A percentile compares a stretch with the other conserved stretches of the same genome.
Evolutionary conservation across 2,329 filamentous ascomycete genomes (phyloP).

Genomic region (Penicillium sp.): DNA sequence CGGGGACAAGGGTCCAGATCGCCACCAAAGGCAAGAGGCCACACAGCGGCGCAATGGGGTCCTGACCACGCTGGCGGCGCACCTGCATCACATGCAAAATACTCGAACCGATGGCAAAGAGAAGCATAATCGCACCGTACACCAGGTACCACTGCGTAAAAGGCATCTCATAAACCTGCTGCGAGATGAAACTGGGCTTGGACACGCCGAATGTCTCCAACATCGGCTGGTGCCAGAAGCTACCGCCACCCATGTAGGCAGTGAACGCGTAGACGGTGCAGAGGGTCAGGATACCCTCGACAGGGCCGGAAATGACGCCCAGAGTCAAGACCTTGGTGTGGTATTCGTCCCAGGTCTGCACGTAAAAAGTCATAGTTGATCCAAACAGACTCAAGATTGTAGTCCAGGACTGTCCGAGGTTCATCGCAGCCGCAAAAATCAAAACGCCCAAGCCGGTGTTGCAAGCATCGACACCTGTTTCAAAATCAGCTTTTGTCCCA

Average conservation of each 20-base stretch:
- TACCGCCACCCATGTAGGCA: slow-evolving; percentile 79
- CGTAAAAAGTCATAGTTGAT: slow-evolving; percentile 90
- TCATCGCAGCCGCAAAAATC: slow-evolving; percentile 88
- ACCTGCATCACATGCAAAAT: slow-evolving; percentile 81
- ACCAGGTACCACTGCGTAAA: slow-evolving; percentile 94
- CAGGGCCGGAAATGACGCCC: slow-evolving; percentile 87
- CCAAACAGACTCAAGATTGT: slow-evolving; percentile 82
- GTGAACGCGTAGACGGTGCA: slow-evolving; percentile 80
- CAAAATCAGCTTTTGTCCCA: not conserved
- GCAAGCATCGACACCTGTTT: slow-evolving; percentile 75
- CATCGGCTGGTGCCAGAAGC: slow-evolving; percentile 89
- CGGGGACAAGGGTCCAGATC: slow-evolving; percentile 72
- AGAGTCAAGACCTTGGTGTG: slow-evolving; percentile 95
- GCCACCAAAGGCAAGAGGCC: slow-evolving; percentile 79
- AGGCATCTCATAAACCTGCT: slow-evolving; percentile 70
- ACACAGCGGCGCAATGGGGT: slow-evolving; percentile 66
- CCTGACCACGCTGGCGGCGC: slow-evolving; percentile 70
- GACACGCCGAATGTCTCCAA: slow-evolving; percentile 69
- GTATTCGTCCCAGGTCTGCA: slow-evolving; percentile 99
- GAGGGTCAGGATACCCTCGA: slow-evolving; percentile 88
- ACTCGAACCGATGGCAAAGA: slow-evolving; percentile 74
- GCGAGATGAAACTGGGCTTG: slow-evolving; percentile 63
- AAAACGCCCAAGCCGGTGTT: slow-evolving; percentile 94
- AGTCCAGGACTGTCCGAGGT: slow-evolving; percentile 88
- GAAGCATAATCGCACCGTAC: slow-evolving; percentile 76